Conservation (phyloP, 2,329 filamentous ascomycete species). For the Phaeophleospora eucalypticola region DNA sequence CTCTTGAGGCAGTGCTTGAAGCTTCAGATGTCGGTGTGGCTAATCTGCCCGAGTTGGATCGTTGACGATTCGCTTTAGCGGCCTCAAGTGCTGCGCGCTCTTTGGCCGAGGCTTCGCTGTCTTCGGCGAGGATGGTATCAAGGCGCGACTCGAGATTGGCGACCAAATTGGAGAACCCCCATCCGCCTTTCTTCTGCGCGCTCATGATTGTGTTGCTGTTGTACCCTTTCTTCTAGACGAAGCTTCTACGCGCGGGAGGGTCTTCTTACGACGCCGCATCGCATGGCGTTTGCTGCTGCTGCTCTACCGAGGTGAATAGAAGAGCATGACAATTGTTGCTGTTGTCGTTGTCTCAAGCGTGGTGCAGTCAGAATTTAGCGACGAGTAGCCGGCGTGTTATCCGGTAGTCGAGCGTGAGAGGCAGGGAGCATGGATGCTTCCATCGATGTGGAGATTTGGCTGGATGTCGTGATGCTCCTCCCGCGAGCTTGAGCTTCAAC, state of each 20-base stretch:
- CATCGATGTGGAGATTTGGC: neutral
- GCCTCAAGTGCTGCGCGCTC: slow-evolving; percentile 34
- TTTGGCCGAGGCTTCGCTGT: slow-evolving; percentile 53
- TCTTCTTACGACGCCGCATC: slow-evolving; percentile 25
- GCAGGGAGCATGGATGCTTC: slow-evolving; percentile 2
- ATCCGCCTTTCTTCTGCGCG: slow-evolving; percentile 31
- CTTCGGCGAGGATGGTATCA: slow-evolving; percentile 84
- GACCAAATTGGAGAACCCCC: slow-evolving; percentile 75
- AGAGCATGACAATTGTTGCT: neutral
- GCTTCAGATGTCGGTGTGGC: slow-evolving; percentile 16
- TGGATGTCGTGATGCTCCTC: slow-evolving; percentile 2
- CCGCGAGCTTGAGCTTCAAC: neutral
- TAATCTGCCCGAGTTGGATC: slow-evolving; percentile 25
- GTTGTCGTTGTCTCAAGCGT: neutral
- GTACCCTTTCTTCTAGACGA: neutral
- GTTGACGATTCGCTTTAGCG: slow-evolving; percentile 12
- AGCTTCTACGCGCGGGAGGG: slow-evolving; percentile 1
- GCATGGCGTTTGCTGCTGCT: slow-evolving; percentile 9
- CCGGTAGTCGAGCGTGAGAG: neutral
- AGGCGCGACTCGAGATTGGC: slow-evolving; percentile 90
- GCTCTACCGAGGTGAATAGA: slow-evolving; percentile 8
- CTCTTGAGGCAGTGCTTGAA: slow-evolving; percentile 53
- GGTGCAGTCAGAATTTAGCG: neutral
- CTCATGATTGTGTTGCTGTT: slow-evolving; percentile 9
- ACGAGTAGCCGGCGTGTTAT: neutral